These are phyloP conservation scores for Plasmodium ovale DNA, from an alignment of 169 alveolate species.

Conservation along the genomic window DNA sequence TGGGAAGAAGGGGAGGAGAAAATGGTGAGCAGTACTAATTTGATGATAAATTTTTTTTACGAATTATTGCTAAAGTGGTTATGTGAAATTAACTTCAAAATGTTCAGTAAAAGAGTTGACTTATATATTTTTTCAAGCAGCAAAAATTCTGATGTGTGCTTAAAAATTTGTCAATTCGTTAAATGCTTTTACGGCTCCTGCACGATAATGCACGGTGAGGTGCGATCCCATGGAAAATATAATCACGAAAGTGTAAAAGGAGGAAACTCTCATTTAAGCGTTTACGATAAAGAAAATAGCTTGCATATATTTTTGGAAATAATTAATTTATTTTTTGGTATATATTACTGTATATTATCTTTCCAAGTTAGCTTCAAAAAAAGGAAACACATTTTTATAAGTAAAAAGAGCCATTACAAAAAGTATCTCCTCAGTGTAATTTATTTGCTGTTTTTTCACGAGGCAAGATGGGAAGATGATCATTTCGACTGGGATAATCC, in stretches of 20 bases:
- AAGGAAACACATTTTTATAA: constrained; percentile 24
- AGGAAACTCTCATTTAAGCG: not conserved
- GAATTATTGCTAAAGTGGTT: constrained; percentile 37
- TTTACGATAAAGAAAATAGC: constrained; percentile 7
- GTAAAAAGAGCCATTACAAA: constrained; percentile 27
- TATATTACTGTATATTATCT: constrained; percentile 22
- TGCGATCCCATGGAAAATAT: not conserved
- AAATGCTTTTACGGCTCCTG: constrained; percentile 48
- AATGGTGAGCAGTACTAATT: constrained; percentile 5
- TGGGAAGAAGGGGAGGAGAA: too few species aligned
- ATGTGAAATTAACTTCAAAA: constrained; percentile 50
- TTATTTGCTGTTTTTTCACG: constrained; percentile 12
- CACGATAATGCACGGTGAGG: not conserved
- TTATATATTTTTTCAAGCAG: constrained; percentile 10
- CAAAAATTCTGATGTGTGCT: constrained; percentile 29
- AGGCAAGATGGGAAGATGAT: not conserved
- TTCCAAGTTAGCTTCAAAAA: constrained; percentile 27
- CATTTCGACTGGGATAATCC: too few species aligned
- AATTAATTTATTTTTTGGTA: constrained; percentile 43
- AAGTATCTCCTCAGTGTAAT: constrained; percentile 40
- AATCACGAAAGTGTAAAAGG: not conserved
- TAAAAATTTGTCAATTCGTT: constrained; percentile 18
- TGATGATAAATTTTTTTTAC: constrained; percentile 37
- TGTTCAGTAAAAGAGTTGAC: constrained; percentile 19
- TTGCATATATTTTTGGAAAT: constrained; percentile 27